These are phyloP conservation scores for Geotrichum siamense DNA, from an alignment of 1,139 yeast species.

Conservation along the genomic window DNA sequence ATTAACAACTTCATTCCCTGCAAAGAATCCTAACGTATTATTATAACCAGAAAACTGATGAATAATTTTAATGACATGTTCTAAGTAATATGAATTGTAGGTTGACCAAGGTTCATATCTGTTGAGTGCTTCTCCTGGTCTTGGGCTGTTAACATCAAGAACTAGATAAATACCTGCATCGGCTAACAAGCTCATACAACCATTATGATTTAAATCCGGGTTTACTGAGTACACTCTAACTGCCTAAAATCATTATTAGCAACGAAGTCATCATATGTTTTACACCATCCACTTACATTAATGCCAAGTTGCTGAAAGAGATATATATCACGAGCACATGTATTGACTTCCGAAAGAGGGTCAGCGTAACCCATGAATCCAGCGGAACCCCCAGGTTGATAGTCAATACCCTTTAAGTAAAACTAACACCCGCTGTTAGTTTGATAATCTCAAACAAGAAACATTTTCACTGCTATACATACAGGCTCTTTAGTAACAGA, in stretches of 20 bases:
- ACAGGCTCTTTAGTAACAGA: slow-evolving; percentile 71
- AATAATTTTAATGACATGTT: slow-evolving; percentile 71
- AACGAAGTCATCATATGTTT: slow-evolving; percentile 23
- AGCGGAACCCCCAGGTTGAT: slow-evolving; percentile 87
- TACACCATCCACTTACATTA: slow-evolving; percentile 43
- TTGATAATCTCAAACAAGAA: slow-evolving; percentile 9
- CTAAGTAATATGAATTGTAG: slow-evolving; percentile 60
- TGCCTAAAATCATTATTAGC: slow-evolving; percentile 11
- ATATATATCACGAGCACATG: slow-evolving; percentile 68
- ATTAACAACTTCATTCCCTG: slow-evolving; percentile 90
- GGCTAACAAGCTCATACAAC: slow-evolving; percentile 77
- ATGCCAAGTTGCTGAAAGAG: slow-evolving; percentile 71
- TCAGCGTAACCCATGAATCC: slow-evolving; percentile 39
- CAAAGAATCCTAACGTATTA: slow-evolving; percentile 81
- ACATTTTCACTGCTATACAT: slow-evolving; percentile 29
- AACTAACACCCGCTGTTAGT: too few species aligned
- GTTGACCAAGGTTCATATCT: slow-evolving; percentile 65
- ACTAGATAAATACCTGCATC: slow-evolving; percentile 85
- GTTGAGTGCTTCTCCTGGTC: slow-evolving; percentile 54
- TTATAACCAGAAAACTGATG: slow-evolving; percentile 79
- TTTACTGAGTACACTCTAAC: slow-evolving; percentile 59
- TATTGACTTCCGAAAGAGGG: slow-evolving; percentile 62
- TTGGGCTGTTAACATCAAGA: slow-evolving; percentile 82
- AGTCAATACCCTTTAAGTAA: slow-evolving; percentile 71
- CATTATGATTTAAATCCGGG: slow-evolving; percentile 74